Evolutionary conservation across 106 monocot genomes (phyloP), one percentile per base, ranked within the genome.

Genomic region (Triglochin maritima): DNA sequence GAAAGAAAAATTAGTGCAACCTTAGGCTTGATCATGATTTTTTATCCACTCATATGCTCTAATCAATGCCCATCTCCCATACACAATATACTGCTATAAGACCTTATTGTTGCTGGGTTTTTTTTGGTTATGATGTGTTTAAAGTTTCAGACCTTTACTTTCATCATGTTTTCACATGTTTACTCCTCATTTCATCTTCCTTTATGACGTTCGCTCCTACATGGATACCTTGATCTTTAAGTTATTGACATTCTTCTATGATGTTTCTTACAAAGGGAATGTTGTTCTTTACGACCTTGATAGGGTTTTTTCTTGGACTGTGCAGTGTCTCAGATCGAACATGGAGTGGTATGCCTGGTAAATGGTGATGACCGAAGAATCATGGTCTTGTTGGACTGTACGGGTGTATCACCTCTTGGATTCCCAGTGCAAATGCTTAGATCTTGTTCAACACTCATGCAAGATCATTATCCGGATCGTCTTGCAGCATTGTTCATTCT

Each of bases 351-450:
- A 70, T 65, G 76, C 76, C 73, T 98, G 85, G 69, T 79, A 63
- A 80, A 88, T 57, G 70, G 72, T 82, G 78, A 85, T 41, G 88
- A 98, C 72, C 84, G 84, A 46, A 72, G 69, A 66, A 74, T 98
- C 41, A 80, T 84, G 17, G 91, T 98, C 11, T 57, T 91, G 73
- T 79, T 98, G 86, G 96, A 98, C 59, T 91, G 91, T 51, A 75
- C 83, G 65, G 88, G 91, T 9, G 49, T 88, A 46, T 88, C 91
- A 63, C 88, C 88, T 11, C 69, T 86, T 47, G 81, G 71, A 74
- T 88, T 98, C 69, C 96, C 96, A 46, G 82, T 91, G 85, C 81
- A 91, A 73, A 86, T 98, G 84, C 65, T 98, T 82, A 88, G 83
- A 78, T 80, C 91, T 29, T 83, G 81, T 67, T 77, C 82, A n/a